phyloP scores from a whole-genome alignment of 257 asterid species.

The Verbascum thapsus region DNA sequence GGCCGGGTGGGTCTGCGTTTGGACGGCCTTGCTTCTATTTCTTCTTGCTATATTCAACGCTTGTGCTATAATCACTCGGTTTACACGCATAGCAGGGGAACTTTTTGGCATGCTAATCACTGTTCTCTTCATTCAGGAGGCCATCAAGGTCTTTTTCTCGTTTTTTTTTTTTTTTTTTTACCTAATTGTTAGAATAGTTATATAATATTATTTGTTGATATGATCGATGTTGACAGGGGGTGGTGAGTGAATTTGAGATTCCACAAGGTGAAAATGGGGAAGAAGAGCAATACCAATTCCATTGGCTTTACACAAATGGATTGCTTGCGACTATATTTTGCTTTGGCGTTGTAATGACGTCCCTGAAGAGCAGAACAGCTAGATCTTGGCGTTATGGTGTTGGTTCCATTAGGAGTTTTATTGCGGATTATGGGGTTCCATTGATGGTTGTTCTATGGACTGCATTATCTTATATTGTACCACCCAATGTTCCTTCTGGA shows the following conservation, averaged over 20 bases:
- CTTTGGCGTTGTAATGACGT: constrained; percentile 52
- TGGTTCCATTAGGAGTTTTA: constrained; percentile 46
- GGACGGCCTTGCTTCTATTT: constrained; percentile 56
- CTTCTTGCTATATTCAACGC: constrained; percentile 61
- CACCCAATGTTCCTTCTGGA: constrained; percentile 42
- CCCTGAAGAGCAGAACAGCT: constrained; percentile 47
- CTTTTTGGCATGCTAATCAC: constrained; percentile 90
- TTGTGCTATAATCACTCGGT: constrained; percentile 58
- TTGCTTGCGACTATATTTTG: constrained; percentile 49
- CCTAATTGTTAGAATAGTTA: not conserved
- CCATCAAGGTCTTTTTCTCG: constrained; percentile 53
- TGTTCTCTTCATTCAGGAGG: constrained; percentile 83
- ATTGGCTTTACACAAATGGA: constrained; percentile 58
- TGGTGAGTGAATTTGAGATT: constrained; percentile 46
- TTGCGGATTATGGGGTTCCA: constrained; percentile 70
- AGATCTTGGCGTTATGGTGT: constrained; percentile 66
- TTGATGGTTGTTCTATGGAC: constrained; percentile 57
- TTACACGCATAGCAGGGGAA: constrained; percentile 93
- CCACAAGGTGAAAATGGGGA: constrained; percentile 49
- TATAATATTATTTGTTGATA: constrained; percentile 6
- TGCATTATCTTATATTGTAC: constrained; percentile 46
- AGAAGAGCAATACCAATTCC: constrained; percentile 36
- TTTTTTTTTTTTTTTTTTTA: not conserved
- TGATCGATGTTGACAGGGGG: constrained; percentile 43
- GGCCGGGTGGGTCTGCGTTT: constrained; percentile 86